These are phyloP conservation scores for Stachybotrys chlorohalonatus DNA, from an alignment of 2,329 filamentous ascomycete species.

Conservation along the genomic window DNA sequence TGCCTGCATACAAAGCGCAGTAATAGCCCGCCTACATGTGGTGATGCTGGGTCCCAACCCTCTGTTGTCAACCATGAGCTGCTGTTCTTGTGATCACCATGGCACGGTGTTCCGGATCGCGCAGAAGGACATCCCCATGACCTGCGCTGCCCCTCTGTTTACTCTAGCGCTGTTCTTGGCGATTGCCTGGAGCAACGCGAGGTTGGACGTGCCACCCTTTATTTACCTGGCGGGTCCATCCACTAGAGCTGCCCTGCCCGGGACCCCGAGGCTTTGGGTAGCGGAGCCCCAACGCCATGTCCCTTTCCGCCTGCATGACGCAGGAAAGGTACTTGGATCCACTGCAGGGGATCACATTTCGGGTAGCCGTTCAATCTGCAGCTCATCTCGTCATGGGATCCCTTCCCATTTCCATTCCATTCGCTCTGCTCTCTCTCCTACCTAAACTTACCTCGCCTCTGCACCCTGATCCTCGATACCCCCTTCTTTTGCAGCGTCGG, in stretches of 20 bases:
- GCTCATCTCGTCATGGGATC: not conserved
- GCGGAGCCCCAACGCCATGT: not conserved
- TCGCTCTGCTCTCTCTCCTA: not conserved
- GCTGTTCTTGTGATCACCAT: too few relatives aligned
- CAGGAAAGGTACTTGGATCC: not conserved
- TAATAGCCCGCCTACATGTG: too few relatives aligned
- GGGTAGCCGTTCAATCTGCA: not conserved
- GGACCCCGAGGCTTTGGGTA: not conserved
- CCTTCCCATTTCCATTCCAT: not conserved
- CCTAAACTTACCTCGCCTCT: not conserved
- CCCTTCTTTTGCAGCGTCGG: not conserved
- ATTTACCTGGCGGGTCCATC: not conserved
- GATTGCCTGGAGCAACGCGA: not conserved
- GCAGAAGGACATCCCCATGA: not conserved
- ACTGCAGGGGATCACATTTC: not conserved
- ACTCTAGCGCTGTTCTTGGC: not conserved
- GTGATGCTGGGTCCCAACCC: too few relatives aligned
- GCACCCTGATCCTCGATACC: not conserved
- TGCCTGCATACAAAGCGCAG: too few relatives aligned
- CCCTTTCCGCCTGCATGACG: too few relatives aligned
- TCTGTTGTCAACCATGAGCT: too few relatives aligned
- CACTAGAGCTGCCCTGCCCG: not conserved
- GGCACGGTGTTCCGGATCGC: too few relatives aligned
- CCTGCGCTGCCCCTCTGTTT: not conserved
- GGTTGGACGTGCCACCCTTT: not conserved